Evolutionary conservation across 305 asterid genomes (phyloP), one percentile per base, ranked within the genome.

Genomic region (Fraxinus angustifolia): DNA sequence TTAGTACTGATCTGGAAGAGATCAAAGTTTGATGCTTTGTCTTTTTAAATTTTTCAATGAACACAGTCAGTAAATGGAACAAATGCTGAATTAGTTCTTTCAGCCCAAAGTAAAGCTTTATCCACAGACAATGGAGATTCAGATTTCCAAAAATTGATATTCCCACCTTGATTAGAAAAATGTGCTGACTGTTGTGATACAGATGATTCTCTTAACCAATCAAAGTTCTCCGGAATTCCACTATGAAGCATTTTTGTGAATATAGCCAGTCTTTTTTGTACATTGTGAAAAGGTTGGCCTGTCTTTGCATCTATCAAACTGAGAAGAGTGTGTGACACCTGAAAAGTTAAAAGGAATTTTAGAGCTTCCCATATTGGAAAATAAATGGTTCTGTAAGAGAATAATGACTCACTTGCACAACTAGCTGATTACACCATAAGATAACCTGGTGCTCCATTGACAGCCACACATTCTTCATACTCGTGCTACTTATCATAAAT

Each of bases 361-460:
- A 90, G 89, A 86, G 78, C 40, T 48, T 70, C 77, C 33, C 58
- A 48, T 19, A 26, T 33, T 36, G 40, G 74, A 80, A 75, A 76
- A 67, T 58, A 75, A 70, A 82, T 74, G 83, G 79, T 78, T 74
- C 60, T 53, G 70, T 35, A 34, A 83, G 67, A 80, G 80, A 85
- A 50, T 71, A 77, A 82, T 83, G 78, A 91, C 97, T 92, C 87
- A 96, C 99, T 90, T 96, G 98, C 82, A 90, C 97, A 82, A 93
- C 98, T 53, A 96, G 91, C 87, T 95, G 99, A 94, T 95, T 95
- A 85, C 99, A 95, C 99, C 99, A 95, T 83, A 95, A 86, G 78
- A 96, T 96, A 86, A 92, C 97, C 92, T 94, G 99, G 88, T 96
- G 99, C 89, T 94, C 98, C 99, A 96, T 96, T 26, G 99, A 93